phyloP scores from a whole-genome alignment of 148 eudicot species.

The Linanthus parryae region DNA sequence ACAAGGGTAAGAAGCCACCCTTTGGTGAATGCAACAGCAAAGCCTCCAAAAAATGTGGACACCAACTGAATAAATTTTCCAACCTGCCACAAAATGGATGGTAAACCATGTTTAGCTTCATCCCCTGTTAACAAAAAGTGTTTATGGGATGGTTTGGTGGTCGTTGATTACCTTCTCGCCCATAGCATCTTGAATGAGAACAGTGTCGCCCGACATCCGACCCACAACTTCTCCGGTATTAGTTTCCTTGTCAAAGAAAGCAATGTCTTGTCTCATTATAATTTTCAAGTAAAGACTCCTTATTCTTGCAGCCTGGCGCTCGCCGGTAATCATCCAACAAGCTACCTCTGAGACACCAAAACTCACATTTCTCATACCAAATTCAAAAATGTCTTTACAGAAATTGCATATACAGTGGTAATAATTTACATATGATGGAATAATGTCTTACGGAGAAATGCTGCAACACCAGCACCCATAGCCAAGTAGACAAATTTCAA shows the following conservation, averaged over 20 bases:
- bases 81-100: conserved; percentile 45
- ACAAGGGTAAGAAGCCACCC: conserved; percentile 86
- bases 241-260: conserved; percentile 54
- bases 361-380: neutral
- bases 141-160: neutral
- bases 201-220: conserved; percentile 75
- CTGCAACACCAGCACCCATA: too few relatives aligned
- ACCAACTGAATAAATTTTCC: conserved; percentile 67
- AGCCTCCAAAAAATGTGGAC: conserved; percentile 66
- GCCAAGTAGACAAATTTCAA: too few relatives aligned
- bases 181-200: conserved; percentile 65
- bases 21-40: conserved; percentile 58
- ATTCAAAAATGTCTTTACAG: too few relatives aligned
- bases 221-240: conserved; percentile 61
- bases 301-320: conserved; percentile 60
- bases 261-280: conserved; percentile 50
- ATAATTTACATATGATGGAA: too few relatives aligned
- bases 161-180: conserved; percentile 52
- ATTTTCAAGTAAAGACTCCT: conserved; percentile 46
- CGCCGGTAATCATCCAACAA: conserved; percentile 69
- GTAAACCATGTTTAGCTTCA: too few relatives aligned
- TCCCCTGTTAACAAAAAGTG: neutral
- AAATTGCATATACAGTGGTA: too few relatives aligned
- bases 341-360: conserved; percentile 37
- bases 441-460: conserved; percentile 63